These are phyloP conservation scores for Neltuma alba DNA, from an alignment of 306 rosid species.

Conservation along the genomic window DNA sequence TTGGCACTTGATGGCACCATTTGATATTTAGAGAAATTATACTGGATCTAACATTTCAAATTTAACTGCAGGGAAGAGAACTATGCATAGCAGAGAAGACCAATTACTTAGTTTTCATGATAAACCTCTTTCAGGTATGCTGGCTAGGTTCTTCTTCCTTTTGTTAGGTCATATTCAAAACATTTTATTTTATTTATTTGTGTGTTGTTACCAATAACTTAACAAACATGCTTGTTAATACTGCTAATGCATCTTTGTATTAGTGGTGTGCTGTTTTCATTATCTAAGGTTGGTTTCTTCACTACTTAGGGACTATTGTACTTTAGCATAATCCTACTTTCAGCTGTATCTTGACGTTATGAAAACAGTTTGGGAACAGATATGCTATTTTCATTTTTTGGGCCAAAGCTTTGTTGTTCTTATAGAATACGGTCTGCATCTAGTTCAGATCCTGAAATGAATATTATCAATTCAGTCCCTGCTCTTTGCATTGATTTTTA, in stretches of 20 bases:
- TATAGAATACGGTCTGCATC: neutral
- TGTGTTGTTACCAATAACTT: neutral
- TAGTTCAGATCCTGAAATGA: slow-evolving; percentile 8
- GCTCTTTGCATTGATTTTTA: neutral
- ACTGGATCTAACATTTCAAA: slow-evolving; percentile 35
- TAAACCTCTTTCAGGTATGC: slow-evolving; percentile 92
- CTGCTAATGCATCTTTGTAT: slow-evolving; percentile 5
- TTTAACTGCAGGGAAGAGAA: slow-evolving; percentile 80
- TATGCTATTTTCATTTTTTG: slow-evolving; percentile 9
- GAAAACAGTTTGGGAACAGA: neutral
- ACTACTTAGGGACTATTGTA: neutral
- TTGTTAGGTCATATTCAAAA: neutral
- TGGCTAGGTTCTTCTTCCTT: slow-evolving; percentile 24
- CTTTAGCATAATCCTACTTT: slow-evolving; percentile 7
- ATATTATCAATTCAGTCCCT: neutral
- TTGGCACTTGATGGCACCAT: slow-evolving; percentile 22
- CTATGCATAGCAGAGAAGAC: slow-evolving; percentile 87
- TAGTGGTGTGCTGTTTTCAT: slow-evolving; percentile 5
- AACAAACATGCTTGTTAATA: slow-evolving; percentile 18
- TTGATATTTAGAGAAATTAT: slow-evolving; percentile 1
- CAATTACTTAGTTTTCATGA: slow-evolving; percentile 93
- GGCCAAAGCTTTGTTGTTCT: neutral
- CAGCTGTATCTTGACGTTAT: slow-evolving; percentile 26
- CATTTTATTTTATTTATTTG: neutral
- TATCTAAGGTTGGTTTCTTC: neutral